Conservation (phyloP, 2,329 filamentous ascomycete species). For the Gyromitra esculenta region DNA sequence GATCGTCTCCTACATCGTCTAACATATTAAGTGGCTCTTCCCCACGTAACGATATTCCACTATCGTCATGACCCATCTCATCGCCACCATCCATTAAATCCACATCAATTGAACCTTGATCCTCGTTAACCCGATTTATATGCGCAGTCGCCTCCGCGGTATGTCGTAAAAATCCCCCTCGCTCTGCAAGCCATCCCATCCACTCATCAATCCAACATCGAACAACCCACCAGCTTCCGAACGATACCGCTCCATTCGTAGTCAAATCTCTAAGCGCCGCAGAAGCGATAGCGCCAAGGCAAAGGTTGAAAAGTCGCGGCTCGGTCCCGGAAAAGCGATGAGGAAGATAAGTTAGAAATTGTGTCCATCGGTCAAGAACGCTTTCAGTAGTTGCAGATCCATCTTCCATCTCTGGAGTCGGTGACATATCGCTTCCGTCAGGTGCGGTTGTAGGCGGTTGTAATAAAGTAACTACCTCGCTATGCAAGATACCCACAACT, state of each 20-base stretch:
- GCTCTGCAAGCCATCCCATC: constrained; percentile 86
- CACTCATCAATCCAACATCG: constrained; percentile 97
- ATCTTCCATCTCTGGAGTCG: constrained; percentile 53
- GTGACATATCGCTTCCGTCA: constrained; percentile 60
- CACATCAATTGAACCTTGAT: constrained; percentile 48
- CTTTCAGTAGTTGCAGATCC: constrained; percentile 66
- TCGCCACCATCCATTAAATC: constrained; percentile 52
- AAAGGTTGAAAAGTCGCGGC: constrained; percentile 77
- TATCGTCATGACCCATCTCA: constrained; percentile 54
- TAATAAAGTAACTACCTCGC: constrained; percentile 71
- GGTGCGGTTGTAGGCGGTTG: constrained; percentile 60
- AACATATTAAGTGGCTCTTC: constrained; percentile 52
- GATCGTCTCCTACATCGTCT: constrained; percentile 54
- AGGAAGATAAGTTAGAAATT: constrained; percentile 75
- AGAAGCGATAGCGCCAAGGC: constrained; percentile 78
- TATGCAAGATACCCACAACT: constrained; percentile 60
- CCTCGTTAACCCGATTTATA: constrained; percentile 37
- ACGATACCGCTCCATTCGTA: constrained; percentile 79
- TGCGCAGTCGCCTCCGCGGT: constrained; percentile 29
- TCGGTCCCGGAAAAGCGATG: constrained; percentile 77
- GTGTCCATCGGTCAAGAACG: constrained; percentile 80
- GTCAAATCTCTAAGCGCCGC: constrained; percentile 84
- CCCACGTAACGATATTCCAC: constrained; percentile 52
- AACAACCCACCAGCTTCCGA: constrained; percentile 92
- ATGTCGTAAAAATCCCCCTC: constrained; percentile 83